Percentiles rank a stretch among this genome's conserved stretches.
These are phyloP conservation scores for Immersiporthe knoxdaviesiana DNA, from an alignment of 2,329 filamentous ascomycete species.

Conservation along the genomic window DNA sequence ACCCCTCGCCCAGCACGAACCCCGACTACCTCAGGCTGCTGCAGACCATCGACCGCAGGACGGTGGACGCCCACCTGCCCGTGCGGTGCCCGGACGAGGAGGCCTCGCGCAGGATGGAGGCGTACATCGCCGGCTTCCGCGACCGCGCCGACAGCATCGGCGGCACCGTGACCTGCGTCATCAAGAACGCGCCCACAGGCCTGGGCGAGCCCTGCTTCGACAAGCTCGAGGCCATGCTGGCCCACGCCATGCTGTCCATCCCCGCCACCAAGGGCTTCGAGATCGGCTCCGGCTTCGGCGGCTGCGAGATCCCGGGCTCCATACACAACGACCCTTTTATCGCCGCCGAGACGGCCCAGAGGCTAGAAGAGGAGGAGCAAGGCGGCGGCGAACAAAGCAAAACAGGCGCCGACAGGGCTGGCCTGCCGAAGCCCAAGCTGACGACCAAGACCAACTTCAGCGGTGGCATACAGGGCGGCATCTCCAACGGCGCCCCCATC, in stretches of 20 bases:
- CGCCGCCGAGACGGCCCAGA: slow-evolving; percentile 48
- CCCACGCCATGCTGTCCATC: slow-evolving; percentile 92
- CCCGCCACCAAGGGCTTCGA: slow-evolving; percentile 96
- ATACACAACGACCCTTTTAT: slow-evolving; percentile 90
- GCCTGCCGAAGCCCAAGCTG: slow-evolving; percentile 62
- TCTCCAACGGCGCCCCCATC: slow-evolving; percentile 89
- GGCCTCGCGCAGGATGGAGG: slow-evolving; percentile 72
- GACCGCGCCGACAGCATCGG: slow-evolving; percentile 88
- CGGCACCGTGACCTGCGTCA: slow-evolving; percentile 92
- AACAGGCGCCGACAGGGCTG: slow-evolving; percentile 49
- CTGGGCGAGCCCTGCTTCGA: slow-evolving; percentile 94
- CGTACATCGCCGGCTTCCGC: slow-evolving; percentile 75
- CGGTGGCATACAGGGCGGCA: slow-evolving; percentile 93
- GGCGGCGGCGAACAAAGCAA: too few relatives aligned
- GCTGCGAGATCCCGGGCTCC: slow-evolving; percentile 84
- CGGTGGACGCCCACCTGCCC: slow-evolving; percentile 82
- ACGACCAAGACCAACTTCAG: slow-evolving; percentile 93
- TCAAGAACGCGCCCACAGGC: slow-evolving; percentile 81
- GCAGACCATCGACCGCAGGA: slow-evolving; percentile 70
- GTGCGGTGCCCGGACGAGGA: slow-evolving; percentile 80
- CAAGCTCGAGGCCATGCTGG: slow-evolving; percentile 90
- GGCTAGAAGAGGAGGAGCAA: slow-evolving; percentile 44
- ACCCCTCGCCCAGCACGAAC: slow-evolving; percentile 72
- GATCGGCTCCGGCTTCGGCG: slow-evolving; percentile 88
- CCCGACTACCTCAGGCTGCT: slow-evolving; percentile 78